Evolutionary conservation across 345 rosid genomes (phyloP).

Genomic region (Bruguiera sexangula): DNA sequence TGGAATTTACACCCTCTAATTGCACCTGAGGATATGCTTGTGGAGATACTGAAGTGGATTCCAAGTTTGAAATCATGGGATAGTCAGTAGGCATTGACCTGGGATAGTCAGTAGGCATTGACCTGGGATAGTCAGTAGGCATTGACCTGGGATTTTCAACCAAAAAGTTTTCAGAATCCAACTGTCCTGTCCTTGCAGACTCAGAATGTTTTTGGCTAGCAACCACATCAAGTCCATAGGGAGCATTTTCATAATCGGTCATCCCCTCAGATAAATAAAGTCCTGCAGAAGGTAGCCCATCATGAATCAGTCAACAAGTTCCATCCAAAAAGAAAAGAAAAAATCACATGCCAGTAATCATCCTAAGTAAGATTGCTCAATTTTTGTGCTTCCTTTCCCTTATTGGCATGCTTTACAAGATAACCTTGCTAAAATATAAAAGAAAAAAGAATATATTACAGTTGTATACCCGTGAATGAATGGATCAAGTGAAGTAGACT

Average conservation of each 20-base stretch:
- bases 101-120: too few relatives aligned
- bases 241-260: constrained; percentile 31
- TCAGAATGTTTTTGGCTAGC: constrained; percentile 28
- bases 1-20: constrained; percentile 26
- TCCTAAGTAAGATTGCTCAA: too few relatives aligned
- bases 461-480: too few relatives aligned
- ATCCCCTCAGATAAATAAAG: constrained; percentile 31
- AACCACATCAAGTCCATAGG: constrained; percentile 22
- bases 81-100: constrained; percentile 27
- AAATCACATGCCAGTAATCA: too few relatives aligned
- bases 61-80: constrained; percentile 30
- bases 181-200: constrained; percentile 25
- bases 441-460: too few relatives aligned
- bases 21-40: constrained; percentile 31
- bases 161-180: constrained; percentile 27
- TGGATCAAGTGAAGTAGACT: too few relatives aligned
- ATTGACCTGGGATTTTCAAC: constrained; percentile 32
- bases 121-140: constrained; percentile 32
- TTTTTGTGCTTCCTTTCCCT: too few relatives aligned
- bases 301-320: not conserved
- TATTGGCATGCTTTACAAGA: too few relatives aligned
- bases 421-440: too few relatives aligned
- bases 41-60: constrained; percentile 35
- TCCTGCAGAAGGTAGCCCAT: constrained; percentile 30
- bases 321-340: not conserved